phyloP scores from a whole-genome alignment of 2,329 filamentous ascomycete species.

The Sporothrix globosa region DNA sequence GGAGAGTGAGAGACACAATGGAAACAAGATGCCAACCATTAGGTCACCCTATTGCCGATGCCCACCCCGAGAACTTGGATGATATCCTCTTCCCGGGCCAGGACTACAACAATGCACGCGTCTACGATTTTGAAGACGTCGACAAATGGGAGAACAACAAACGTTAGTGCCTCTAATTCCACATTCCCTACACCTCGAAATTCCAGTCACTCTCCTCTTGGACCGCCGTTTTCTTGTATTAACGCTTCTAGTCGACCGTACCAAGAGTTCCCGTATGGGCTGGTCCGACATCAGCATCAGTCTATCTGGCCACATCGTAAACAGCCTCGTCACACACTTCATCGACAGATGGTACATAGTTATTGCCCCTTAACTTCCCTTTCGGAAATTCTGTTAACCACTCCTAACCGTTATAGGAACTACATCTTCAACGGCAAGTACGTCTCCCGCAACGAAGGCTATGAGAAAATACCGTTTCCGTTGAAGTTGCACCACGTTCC shows the following conservation, averaged over 20 bases:
- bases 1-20: background rate
- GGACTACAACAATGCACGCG: conserved; percentile 87
- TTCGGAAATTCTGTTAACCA: background rate
- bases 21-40: background rate
- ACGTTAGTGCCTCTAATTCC: conserved; percentile 47
- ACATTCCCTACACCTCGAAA: no score
- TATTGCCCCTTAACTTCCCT: background rate
- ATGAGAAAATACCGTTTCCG: conserved; percentile 48
- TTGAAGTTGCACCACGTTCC: conserved; percentile 36
- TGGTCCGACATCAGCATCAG: conserved; percentile 88
- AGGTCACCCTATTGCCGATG: conserved; percentile 79
- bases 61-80: conserved; percentile 76
- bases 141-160: conserved; percentile 83
- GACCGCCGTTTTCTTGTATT: background rate
- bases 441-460: conserved; percentile 52
- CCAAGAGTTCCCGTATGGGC: conserved; percentile 81
- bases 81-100: conserved; percentile 83
- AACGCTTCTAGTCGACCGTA: conserved; percentile 64
- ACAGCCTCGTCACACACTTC: conserved; percentile 77
- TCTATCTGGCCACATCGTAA: conserved; percentile 72
- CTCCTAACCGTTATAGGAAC: conserved; percentile 57
- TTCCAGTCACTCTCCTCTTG: background rate
- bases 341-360: conserved; percentile 70
- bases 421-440: conserved; percentile 89
- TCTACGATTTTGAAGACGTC: conserved; percentile 80